These are phyloP conservation scores for Claviceps arundinis DNA, from an alignment of 2,329 filamentous ascomycete species.

Conservation along the genomic window DNA sequence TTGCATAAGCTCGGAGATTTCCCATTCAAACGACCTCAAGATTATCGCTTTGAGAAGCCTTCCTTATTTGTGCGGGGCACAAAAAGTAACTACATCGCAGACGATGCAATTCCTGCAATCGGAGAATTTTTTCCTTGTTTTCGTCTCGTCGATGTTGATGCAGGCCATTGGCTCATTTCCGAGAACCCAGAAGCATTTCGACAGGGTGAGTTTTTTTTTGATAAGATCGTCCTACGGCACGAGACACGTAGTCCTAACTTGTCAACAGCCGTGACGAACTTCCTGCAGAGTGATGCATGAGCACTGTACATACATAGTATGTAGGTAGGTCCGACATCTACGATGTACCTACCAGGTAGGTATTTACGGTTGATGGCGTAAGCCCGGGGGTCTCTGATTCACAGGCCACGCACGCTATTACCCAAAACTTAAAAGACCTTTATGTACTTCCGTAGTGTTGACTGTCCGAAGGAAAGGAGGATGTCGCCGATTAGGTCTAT, in stretches of 20 bases:
- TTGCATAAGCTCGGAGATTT: slow-evolving; percentile 77
- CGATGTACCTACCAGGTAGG: too few relatives aligned
- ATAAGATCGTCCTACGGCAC: too few relatives aligned
- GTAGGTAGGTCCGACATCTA: too few relatives aligned
- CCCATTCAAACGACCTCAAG: slow-evolving; percentile 63
- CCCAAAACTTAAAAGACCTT: too few relatives aligned
- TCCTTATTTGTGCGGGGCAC: slow-evolving; percentile 73
- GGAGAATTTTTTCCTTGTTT: slow-evolving; percentile 75
- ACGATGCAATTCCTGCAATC: slow-evolving; percentile 67
- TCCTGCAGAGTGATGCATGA: neutral
- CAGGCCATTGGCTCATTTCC: slow-evolving; percentile 82
- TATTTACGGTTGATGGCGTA: too few relatives aligned
- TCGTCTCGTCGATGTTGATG: slow-evolving; percentile 57
- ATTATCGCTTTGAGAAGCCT: slow-evolving; percentile 57
- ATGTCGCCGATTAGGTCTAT: too few relatives aligned
- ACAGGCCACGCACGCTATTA: too few relatives aligned
- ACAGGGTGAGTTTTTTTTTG: slow-evolving; percentile 35
- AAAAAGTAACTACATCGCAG: slow-evolving; percentile 63
- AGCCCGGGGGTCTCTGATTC: too few relatives aligned
- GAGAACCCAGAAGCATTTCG: slow-evolving; percentile 73
- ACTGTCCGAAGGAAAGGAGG: too few relatives aligned
- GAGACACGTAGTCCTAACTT: neutral
- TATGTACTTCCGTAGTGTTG: too few relatives aligned
- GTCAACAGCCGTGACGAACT: slow-evolving; percentile 2
- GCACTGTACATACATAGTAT: too few relatives aligned